These are phyloP conservation scores for Colletotrichum magnum DNA, from an alignment of 2,329 filamentous ascomycete genomes.

Conservation along the genomic window DNA sequence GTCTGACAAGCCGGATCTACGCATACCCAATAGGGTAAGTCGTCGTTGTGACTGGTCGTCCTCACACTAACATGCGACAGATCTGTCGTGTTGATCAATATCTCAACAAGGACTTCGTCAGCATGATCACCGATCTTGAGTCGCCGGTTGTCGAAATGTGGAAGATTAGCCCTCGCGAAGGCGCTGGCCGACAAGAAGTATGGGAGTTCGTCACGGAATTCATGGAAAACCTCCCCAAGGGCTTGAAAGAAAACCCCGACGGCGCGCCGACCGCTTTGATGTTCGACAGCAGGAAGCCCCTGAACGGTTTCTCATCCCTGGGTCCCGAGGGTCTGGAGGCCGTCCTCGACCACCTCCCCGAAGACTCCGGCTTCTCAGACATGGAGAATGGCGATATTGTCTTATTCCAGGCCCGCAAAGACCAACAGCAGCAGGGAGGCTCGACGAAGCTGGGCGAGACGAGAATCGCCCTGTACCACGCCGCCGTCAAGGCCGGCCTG, in stretches of 20 bases:
- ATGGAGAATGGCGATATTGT: constrained; percentile 83
- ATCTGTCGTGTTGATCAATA: constrained; percentile 77
- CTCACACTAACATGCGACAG: constrained; percentile 54
- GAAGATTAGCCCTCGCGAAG: constrained; percentile 70
- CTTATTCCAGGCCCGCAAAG: constrained; percentile 82
- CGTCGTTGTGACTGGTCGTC: background rate
- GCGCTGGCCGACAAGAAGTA: constrained; percentile 66
- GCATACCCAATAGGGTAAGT: constrained; percentile 77
- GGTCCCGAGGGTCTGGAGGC: constrained; percentile 59
- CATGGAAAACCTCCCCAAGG: constrained; percentile 74
- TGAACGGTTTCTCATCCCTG: constrained; percentile 82
- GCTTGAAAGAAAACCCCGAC: constrained; percentile 77
- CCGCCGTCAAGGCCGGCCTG: constrained; percentile 74
- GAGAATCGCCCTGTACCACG: constrained; percentile 77
- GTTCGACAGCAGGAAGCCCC: constrained; percentile 79
- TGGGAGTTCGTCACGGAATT: constrained; percentile 76
- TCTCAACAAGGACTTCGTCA: constrained; percentile 74
- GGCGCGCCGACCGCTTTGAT: constrained; percentile 87
- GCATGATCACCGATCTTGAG: constrained; percentile 80
- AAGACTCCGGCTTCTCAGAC: constrained; percentile 45
- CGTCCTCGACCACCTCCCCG: constrained; percentile 48
- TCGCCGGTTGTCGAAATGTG: constrained; percentile 83
- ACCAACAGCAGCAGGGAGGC: constrained; percentile 76
- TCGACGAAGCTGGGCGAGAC: constrained; percentile 81
- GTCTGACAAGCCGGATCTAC: constrained; percentile 91